These are phyloP conservation scores for Postia placenta DNA, from an alignment of 768 basidiomycete genomes.

Conservation along the genomic window DNA sequence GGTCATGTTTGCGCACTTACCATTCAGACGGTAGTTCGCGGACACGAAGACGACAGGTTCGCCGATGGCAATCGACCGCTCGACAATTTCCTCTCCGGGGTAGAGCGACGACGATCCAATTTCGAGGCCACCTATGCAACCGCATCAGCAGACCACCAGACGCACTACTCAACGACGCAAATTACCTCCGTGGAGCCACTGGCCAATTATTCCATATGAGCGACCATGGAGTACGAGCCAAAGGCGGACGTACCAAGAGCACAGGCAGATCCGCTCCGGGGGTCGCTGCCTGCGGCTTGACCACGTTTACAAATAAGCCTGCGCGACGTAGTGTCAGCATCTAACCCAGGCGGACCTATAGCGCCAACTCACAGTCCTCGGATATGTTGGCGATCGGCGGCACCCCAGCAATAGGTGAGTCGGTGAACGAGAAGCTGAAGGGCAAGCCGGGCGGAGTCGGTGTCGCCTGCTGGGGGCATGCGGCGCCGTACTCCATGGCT, in stretches of 20 bases:
- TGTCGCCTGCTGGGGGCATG: background rate
- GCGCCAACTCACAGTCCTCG: background rate
- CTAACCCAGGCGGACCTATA: too few species aligned
- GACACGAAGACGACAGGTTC: slow-evolving; percentile 45
- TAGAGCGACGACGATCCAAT: background rate
- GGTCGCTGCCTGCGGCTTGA: background rate
- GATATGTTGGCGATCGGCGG: background rate
- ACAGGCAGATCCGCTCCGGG: background rate
- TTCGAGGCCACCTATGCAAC: background rate
- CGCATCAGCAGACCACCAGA: background rate
- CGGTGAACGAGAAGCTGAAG: background rate
- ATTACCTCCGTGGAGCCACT: slow-evolving; percentile 1
- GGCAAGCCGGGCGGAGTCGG: background rate
- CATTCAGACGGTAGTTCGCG: slow-evolving; percentile 37
- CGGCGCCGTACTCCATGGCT: background rate
- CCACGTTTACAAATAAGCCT: slow-evolving; percentile 1
- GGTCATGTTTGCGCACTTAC: background rate
- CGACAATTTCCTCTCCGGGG: slow-evolving; percentile 3
- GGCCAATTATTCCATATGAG: background rate
- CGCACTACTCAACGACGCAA: background rate
- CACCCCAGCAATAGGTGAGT: background rate
- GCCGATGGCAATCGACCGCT: slow-evolving; percentile 35
- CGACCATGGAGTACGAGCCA: background rate
- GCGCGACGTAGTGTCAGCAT: background rate
- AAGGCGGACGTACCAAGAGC: background rate